Conservation (phyloP, 2,329 filamentous ascomycete species). For the Neopestalotiopsis clavispora region DNA sequence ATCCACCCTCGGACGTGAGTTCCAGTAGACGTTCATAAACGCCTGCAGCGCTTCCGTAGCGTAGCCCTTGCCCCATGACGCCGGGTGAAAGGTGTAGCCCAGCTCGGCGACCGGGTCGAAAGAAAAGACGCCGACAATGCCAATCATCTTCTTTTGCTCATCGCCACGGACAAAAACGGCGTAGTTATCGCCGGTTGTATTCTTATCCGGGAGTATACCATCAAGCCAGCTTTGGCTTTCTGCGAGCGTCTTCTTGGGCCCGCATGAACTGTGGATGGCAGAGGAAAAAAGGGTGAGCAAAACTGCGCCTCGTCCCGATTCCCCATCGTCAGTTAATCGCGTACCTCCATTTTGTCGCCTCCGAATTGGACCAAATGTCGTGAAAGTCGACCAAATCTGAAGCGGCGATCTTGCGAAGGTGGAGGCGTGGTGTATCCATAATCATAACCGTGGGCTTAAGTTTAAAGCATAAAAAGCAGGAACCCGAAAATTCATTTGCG, state of each 20-base stretch:
- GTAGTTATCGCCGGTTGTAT: neutral
- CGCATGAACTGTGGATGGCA: neutral
- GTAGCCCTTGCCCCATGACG: neutral
- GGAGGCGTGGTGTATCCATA: constrained; percentile 6
- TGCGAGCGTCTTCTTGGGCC: constrained; percentile 4
- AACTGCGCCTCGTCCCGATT: neutral
- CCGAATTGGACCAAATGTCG: neutral
- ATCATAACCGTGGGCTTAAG: neutral
- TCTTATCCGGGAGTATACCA: neutral
- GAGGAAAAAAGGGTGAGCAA: neutral
- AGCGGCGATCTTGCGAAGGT: constrained; percentile 7
- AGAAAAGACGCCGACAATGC: neutral
- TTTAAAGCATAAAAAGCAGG: too few species aligned
- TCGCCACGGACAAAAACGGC: neutral
- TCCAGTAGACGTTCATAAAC: neutral
- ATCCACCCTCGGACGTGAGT: neutral
- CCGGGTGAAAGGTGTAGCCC: constrained; percentile 4
- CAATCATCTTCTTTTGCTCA: neutral
- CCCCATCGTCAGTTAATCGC: neutral
- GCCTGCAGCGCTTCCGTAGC: neutral
- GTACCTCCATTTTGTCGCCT: constrained; percentile 1
- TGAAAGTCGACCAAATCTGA: constrained; percentile 1
- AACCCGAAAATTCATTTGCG: too few species aligned
- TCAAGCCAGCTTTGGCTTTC: constrained; percentile 4
- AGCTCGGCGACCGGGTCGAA: neutral